Base-by-base conservation (phyloP, 2,329 filamentous ascomycete species). In the Aspergillus alliaceus region DNA sequence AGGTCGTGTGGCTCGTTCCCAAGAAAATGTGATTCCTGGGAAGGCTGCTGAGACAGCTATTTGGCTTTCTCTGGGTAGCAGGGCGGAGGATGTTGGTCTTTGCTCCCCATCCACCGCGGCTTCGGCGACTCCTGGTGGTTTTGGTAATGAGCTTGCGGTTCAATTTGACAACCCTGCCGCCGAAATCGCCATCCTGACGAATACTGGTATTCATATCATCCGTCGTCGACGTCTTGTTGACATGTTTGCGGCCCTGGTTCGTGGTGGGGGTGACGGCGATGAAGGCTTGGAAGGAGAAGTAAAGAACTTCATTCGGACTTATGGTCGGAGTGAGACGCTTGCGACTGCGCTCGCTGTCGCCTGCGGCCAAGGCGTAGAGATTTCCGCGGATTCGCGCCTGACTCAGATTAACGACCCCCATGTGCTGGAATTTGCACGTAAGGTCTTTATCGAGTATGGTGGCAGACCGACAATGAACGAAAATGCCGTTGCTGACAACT, bases 71-170 rank as follows among this genome's bases (percentile, higher is more conserved):
- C 80, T 99, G 20, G 86, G 86, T 25, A 86, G 90, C 66, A 83
- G 83, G 32, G 87, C 89, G 6, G 88, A 96, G 70, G 91, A 90
- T 63, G 85, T 97, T 56, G 91, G 92, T 2, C 76, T 92, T 12
- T 85, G 91, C 27, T 90, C 89, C 1, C 83, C 84, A 49, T 85
- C 90, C 0, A 93, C 92, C 65, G 83, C 86, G 15, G 89, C 90
- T 9, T 82, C 86, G 0, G 77, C 77, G 11, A 84, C 85, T 25
- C 90, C 90, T 0, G 71, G 86, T 22, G 93, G 93, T 0, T 98
- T 96, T 67, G 93, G 93, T 11, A 99, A 99, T 66, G 95, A 99
- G 75, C 80, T 98, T 55, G 91, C 95, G 1, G 89, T 96, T n/a
- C 96, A 99, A 66, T 99, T 95, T 66, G 95, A 99, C 68, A 83